Conservation (phyloP, 2,329 filamentous ascomycete genomes). For the Cladosporium sphaerospermum region DNA sequence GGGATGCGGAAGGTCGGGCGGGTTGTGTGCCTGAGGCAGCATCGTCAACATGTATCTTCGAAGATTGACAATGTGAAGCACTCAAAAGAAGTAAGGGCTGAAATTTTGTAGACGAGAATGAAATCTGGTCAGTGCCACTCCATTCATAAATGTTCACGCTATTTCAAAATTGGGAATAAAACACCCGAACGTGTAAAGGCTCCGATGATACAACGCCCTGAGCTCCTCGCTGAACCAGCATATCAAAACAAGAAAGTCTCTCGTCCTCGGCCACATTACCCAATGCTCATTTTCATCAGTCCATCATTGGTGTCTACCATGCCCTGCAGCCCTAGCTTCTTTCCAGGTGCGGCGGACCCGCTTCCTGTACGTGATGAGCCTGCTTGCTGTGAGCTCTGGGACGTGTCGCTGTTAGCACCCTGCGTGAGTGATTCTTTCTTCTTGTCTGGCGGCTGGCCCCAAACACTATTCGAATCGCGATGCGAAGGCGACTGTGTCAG, state of each 20-base stretch:
- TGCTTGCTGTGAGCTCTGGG: constrained; percentile 27
- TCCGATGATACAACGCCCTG: not conserved
- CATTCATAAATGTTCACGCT: no score
- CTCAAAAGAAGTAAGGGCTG: no score
- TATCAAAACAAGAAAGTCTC: not conserved
- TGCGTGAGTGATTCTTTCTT: constrained; percentile 31
- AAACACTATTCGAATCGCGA: constrained; percentile 59
- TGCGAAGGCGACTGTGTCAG: constrained; percentile 74
- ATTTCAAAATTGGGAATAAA: no score
- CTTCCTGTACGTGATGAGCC: constrained; percentile 4
- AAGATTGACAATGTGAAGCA: no score
- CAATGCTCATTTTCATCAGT: constrained; percentile 95
- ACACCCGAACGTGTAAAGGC: no score
- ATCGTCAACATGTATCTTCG: not conserved
- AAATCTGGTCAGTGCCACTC: no score
- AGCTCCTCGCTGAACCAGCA: constrained; percentile 6
- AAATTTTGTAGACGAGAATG: no score
- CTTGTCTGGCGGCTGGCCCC: constrained; percentile 55
- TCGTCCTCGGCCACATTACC: constrained; percentile 45
- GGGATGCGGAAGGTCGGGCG: not conserved
- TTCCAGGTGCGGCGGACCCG: constrained; percentile 22
- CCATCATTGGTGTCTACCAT: constrained; percentile 96
- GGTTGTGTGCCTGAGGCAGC: not conserved
- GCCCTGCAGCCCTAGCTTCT: constrained; percentile 75
- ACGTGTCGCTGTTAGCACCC: constrained; percentile 37